Conservation (phyloP, 2,329 filamentous ascomycete genomes). For the Eurotiales sp. region DNA sequence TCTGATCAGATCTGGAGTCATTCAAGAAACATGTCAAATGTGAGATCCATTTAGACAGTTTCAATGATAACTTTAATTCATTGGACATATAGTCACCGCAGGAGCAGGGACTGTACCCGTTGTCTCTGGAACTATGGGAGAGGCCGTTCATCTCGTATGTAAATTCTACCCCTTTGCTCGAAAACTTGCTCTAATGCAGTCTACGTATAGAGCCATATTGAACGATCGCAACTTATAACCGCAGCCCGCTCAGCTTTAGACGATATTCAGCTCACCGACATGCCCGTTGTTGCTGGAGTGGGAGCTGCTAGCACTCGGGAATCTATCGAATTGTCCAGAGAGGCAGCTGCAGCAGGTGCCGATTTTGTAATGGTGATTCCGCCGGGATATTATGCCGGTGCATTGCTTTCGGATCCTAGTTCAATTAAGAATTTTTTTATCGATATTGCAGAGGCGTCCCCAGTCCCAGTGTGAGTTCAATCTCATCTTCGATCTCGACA, state of each 20-base stretch:
- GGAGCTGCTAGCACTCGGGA: slow-evolving; percentile 2
- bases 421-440: slow-evolving; percentile 1
- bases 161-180: background rate
- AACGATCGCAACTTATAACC: background rate
- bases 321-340: slow-evolving; percentile 1
- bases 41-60: background rate
- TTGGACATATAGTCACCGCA: background rate
- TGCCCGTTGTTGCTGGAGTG: slow-evolving; percentile 1
- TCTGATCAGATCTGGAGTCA: slow-evolving; percentile 2
- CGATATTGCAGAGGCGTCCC: slow-evolving; percentile 1
- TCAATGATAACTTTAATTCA: background rate
- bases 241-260: background rate
- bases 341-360: background rate
- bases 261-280: background rate
- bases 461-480: slow-evolving; percentile 1
- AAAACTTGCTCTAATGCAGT: too few species aligned
- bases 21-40: slow-evolving; percentile 6
- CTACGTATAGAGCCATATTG: background rate
- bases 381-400: slow-evolving; percentile 6
- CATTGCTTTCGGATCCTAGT: background rate
- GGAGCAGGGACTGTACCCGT: slow-evolving; percentile 2
- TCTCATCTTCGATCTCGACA: background rate
- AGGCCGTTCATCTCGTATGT: slow-evolving; percentile 1
- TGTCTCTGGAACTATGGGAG: slow-evolving; percentile 3
- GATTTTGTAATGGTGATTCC: slow-evolving; percentile 6